Base-by-base conservation (phyloP, 2,329 filamentous ascomycete genomes). In the Rutstroemia sp. region DNA sequence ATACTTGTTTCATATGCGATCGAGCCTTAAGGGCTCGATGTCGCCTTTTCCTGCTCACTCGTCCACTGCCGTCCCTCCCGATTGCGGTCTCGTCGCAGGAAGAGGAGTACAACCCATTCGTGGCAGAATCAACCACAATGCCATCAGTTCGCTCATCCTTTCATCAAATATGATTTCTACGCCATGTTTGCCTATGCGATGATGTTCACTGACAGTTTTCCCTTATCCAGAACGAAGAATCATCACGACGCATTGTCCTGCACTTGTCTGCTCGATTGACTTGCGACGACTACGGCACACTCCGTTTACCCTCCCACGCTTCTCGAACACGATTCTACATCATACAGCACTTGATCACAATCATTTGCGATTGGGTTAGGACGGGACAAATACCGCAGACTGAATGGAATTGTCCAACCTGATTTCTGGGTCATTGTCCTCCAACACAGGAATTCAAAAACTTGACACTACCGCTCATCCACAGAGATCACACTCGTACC, bases 1-100 rank as follows among this genome's bases (percentile, higher is more conserved):
- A 47, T 52, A 65, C 48, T 57, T 63, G 55, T 16, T 58, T 60
- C 42, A 54, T 67, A 67, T 69, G 68, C 68, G 68, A 70, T 69
- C 68, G 61, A 61, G 64, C 52, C 64, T 54, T 62, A 54, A 56
- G 10, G 18, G 10, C 53, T 45, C 59, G 63, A 52, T 57, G 41
- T 51, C 41, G 49, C 54, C 45, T 21, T 54, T 57, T 9, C 48
- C 23, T 52, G 57, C 51, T 48, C 49, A 53, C 52, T 58, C 51
- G 52, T 39, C 56, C 52, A 47, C 54, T 63, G 37, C 53, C 51
- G 37, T 53, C 50, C 27, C 12, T 61, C 41, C 61, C 53, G 38
- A 34, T 63, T 34, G 30, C 30, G 30, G 30, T 45, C 50, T 60
- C 46, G 53, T 52, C 54, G 54, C 54, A 57, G 58, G 37, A 58